Evolutionary conservation across 352 stramenopile genomes (phyloP), one percentile per base, ranked within the genome.

Genomic region (Phytopythium litorale): DNA sequence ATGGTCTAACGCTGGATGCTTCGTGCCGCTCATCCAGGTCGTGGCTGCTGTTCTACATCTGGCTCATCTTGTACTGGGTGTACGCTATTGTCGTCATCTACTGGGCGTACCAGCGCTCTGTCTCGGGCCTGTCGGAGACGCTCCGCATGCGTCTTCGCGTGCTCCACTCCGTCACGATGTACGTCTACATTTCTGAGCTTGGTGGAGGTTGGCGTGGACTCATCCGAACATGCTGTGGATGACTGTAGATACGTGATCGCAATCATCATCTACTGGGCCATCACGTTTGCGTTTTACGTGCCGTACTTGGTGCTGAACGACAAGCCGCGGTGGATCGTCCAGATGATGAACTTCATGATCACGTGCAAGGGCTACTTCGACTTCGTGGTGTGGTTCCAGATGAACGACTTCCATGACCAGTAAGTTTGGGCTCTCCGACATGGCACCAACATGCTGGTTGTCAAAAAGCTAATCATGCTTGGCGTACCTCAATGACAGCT

Each of bases 261-360:
- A n/a, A 94, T 96, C 63, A 92, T 96, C 71, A 92, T 96, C 60
- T 96, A 96, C 72, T 96, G 87, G 87, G 81, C 79, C 16, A 66
- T 96, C 64, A 93, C 84, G 18, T 94, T 96, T 65, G 74, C 78
- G 60, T 73, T 94, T 63, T 96, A 94, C 68, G 83, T 96, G 59
- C 87, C 87, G 49, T 96, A 93, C 61, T 63, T 96, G 30, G 71
- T 91, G n/a, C 69, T 91, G 65, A 71, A 70, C 3, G 43, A 84
- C 9, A 80, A 76, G 19, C 72, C 67, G 18, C 66, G 62, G 37
- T 69, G 73, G 69, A 65, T 95, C 13, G 70, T 68, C 40, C 83
- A 95, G 65, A 80, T 94, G 70, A 95, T 93, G 84, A 90, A 85
- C 64, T 95, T 94, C 52, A 93, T 95, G 81, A 94, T 95, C 67